Conservation (phyloP, 1,284 basidiomycete genomes). For the Mycena citricolor region DNA sequence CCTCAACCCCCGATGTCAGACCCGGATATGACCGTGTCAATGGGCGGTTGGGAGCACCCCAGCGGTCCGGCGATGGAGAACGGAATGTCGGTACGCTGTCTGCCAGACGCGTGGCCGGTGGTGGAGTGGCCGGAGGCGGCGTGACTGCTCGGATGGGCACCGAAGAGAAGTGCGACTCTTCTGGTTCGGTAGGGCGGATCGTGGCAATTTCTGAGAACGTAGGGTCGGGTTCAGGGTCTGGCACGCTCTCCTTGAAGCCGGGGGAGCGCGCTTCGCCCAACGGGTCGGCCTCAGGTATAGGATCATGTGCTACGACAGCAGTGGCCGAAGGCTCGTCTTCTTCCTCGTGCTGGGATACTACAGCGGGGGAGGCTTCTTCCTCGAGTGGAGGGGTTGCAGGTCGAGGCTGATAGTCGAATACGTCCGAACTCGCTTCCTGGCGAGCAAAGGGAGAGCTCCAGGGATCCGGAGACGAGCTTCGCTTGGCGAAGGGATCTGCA, state of each 20-base stretch:
- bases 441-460: conserved; percentile 58
- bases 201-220: conserved; percentile 41
- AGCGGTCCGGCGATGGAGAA: conserved; percentile 30
- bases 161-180: conserved; percentile 32
- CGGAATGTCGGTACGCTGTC: conserved; percentile 18
- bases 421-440: conserved; percentile 19
- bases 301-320: conserved; percentile 36
- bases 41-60: conserved; percentile 53
- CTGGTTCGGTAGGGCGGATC: conserved; percentile 39
- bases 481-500: conserved; percentile 68
- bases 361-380: conserved; percentile 2
- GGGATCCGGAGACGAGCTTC: conserved; percentile 73
- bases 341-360: no score
- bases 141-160: conserved; percentile 21
- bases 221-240: conserved; percentile 17
- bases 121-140: conserved; percentile 22
- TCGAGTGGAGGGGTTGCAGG: conserved; percentile 16
- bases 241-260: conserved; percentile 48
- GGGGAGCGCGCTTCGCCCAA: conserved; percentile 33
- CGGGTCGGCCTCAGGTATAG: conserved; percentile 32
- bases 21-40: conserved; percentile 54
- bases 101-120: conserved; percentile 13
- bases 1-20: conserved; percentile 63
- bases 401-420: conserved; percentile 13
- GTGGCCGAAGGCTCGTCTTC: conserved; percentile 8